Conservation (phyloP, 2,329 filamentous ascomycete species). For the Chaetomium sp. region DNA sequence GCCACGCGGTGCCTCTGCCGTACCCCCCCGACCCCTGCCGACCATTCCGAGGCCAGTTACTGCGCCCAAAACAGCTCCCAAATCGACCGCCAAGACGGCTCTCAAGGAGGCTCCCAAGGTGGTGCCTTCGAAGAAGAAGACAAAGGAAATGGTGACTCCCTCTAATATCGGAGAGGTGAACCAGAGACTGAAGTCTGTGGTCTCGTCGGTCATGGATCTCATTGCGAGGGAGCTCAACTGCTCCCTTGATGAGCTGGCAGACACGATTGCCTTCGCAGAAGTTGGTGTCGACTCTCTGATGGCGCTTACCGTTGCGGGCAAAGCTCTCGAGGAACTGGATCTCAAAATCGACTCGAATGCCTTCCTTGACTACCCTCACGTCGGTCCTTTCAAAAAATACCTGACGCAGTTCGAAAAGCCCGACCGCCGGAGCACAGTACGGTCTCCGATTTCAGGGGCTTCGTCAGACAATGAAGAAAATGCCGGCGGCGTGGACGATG, state of each 20-base stretch:
- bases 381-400: conserved; percentile 46
- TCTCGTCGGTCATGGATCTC: conserved; percentile 43
- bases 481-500: too few species aligned
- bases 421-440: conserved; percentile 23
- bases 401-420: conserved; percentile 34
- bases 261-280: conserved; percentile 50
- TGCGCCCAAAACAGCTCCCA: neutral
- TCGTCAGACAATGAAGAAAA: conserved; percentile 34
- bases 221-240: conserved; percentile 52
- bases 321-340: conserved; percentile 52
- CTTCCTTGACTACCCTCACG: conserved; percentile 48
- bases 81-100: conserved; percentile 11
- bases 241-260: conserved; percentile 46
- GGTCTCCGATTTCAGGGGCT: conserved; percentile 30
- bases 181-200: conserved; percentile 43
- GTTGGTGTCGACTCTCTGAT: conserved; percentile 58
- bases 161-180: conserved; percentile 44
- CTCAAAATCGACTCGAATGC: conserved; percentile 47
- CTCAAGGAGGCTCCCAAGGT: conserved; percentile 29
- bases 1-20: conserved; percentile 43
- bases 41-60: neutral
- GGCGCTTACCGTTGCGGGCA: conserved; percentile 50
- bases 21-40: conserved; percentile 29
- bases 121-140: conserved; percentile 33
- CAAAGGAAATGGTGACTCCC: conserved; percentile 41